A percentile compares a stretch with the other conserved stretches of the same genome.
phyloP scores from a whole-genome alignment of 805 yeast genomes.

The Debaryomyces prosopidis region DNA sequence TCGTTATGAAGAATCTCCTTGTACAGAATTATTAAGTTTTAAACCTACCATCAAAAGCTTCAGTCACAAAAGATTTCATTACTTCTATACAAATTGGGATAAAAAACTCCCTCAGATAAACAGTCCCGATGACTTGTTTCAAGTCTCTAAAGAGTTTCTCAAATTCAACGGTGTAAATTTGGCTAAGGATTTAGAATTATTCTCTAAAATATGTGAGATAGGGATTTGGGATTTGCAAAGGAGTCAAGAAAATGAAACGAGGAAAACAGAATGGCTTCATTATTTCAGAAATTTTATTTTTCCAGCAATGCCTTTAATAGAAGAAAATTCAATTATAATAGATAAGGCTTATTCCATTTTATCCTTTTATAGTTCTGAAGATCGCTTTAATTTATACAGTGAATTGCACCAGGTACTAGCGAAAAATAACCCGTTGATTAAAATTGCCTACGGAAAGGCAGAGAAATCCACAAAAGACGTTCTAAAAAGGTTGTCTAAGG shows the following conservation, averaged over 20 bases:
- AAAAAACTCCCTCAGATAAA: constrained; percentile 36
- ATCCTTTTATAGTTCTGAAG: constrained; percentile 54
- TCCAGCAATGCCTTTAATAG: constrained; percentile 57
- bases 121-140: constrained; percentile 45
- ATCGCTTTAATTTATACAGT: constrained; percentile 77
- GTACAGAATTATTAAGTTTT: constrained; percentile 23
- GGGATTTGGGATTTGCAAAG: constrained; percentile 39
- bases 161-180: constrained; percentile 57
- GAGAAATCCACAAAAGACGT: constrained; percentile 78
- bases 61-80: constrained; percentile 25
- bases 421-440: constrained; percentile 56
- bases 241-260: constrained; percentile 11
- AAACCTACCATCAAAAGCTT: constrained; percentile 27
- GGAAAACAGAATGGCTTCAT: constrained; percentile 48
- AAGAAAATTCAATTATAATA: constrained; percentile 57
- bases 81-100: constrained; percentile 55
- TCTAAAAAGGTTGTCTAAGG: constrained; percentile 78
- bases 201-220: constrained; percentile 64
- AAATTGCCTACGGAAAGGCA: constrained; percentile 61
- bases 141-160: constrained; percentile 50
- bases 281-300: constrained; percentile 65
- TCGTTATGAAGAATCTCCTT: constrained; percentile 22
- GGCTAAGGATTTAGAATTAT: constrained; percentile 46
- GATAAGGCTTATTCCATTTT: constrained; percentile 61
- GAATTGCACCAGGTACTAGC: constrained; percentile 63